A percentile compares a stretch with the other conserved stretches of the same genome.
Conservation (phyloP, 139 green algal genomes). For the Penium margaritaceum region DNA sequence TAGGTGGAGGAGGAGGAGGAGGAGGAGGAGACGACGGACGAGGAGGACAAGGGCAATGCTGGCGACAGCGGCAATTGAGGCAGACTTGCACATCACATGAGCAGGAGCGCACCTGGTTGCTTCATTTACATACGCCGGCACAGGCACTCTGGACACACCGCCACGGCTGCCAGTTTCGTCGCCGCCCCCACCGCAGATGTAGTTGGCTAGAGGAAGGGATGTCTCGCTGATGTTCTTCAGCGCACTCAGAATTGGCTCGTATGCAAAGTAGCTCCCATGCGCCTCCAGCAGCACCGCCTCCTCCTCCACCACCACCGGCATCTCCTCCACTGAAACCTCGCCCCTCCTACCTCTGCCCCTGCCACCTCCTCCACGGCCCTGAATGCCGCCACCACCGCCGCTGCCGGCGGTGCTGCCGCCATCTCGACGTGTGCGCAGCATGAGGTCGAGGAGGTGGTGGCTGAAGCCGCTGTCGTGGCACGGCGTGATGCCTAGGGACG, state of each 20-base stretch:
- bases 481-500: conserved; percentile 6
- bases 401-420: too few relatives aligned
- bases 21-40: too few relatives aligned
- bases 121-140: not conserved
- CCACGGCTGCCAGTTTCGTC: not conserved
- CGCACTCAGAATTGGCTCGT: conserved; percentile 64
- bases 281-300: conserved; percentile 51
- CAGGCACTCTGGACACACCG: not conserved
- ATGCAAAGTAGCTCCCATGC: conserved; percentile 63
- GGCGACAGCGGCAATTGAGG: too few relatives aligned
- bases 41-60: too few relatives aligned
- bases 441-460: conserved; percentile 9
- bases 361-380: not conserved
- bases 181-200: conserved; percentile 8
- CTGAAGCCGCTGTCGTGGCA: conserved; percentile 12
- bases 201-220: conserved; percentile 32
- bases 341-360: conserved; percentile 4
- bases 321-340: conserved; percentile 72
- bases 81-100: conserved; percentile 7
- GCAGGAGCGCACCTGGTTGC: not conserved
- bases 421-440: too few relatives aligned
- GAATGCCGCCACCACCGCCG: not conserved
- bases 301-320: conserved; percentile 57
- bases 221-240: conserved; percentile 50
- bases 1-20: too few relatives aligned